Evolutionary conservation across 2,329 filamentous ascomycete genomes (phyloP).

Genomic region (Aureobasidium lini): DNA sequence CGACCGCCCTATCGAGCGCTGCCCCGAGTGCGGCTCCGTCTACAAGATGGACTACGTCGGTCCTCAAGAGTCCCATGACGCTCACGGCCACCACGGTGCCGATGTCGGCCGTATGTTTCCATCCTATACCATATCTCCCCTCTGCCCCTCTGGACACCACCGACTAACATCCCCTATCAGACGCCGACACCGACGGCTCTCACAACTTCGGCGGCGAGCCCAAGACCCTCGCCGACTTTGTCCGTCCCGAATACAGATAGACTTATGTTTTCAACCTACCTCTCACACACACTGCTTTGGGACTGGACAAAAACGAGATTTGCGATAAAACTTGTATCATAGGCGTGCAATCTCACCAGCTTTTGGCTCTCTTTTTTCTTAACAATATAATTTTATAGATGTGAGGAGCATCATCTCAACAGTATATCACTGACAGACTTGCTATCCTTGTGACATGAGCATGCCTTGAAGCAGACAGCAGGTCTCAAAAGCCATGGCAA

Average conservation of each 20-base stretch:
- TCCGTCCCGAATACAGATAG: slow-evolving; percentile 92
- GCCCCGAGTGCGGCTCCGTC: slow-evolving; percentile 90
- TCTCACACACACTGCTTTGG: not conserved
- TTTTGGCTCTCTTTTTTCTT: not conserved
- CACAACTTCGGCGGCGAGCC: slow-evolving; percentile 63
- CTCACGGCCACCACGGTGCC: slow-evolving; percentile 43
- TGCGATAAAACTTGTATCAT: slow-evolving; percentile 2
- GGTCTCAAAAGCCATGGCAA: no score
- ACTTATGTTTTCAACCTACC: not conserved
- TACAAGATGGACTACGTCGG: slow-evolving; percentile 98
- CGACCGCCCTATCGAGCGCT: slow-evolving; percentile 86
- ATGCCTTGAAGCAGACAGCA: no score
- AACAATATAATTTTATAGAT: no score
- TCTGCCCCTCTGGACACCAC: not conserved
- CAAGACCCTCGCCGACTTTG: slow-evolving; percentile 94
- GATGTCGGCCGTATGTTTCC: slow-evolving; percentile 28
- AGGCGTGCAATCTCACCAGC: slow-evolving; percentile 5
- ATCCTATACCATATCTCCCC: no score
- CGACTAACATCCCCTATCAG: not conserved
- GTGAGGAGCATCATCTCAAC: no score
- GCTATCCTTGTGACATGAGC: no score
- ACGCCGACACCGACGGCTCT: slow-evolving; percentile 37
- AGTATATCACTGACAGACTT: no score
- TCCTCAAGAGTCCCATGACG: slow-evolving; percentile 64
- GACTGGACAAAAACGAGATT: not conserved